Evolutionary conservation across 805 yeast species (phyloP), one percentile per base, ranked within the genome.

Genomic region (Citeromyces matritensis): DNA sequence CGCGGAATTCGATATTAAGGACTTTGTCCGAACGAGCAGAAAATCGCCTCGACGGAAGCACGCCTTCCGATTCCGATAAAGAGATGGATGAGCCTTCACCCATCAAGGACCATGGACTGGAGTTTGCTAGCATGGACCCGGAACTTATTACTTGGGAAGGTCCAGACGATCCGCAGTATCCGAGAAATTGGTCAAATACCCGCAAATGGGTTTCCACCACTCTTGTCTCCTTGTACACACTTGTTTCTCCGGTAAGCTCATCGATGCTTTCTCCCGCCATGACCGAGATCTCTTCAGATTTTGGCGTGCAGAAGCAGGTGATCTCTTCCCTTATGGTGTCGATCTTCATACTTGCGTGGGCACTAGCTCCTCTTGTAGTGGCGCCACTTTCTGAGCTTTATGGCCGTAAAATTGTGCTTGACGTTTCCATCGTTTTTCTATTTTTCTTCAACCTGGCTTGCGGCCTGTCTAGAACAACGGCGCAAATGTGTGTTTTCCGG

Each of bases 321-420:
- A 61, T 73, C 2, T 51, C 61, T 28, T 57, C 75, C 13, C 60
- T 85, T 40, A 58, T 88, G 0, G 81, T 85, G 39, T 81, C 95
- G 1, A 55, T 85, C 24, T 84, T 84, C 94, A 95, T 85, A 32
- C 47, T 81, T 17, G 96, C 95, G 5, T 84, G 85, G 47, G 65
- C 86, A 14, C 63, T 83, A 19, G 95, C 95, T 27, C 95, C 95
- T 1, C 58, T 85, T 39, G 40, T 84, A 15, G 85, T 94, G 93
- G 81, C 94, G 9, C 95, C 95, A 8, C 57, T 84, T 25, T 70
- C 84, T 23, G 96, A 85, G 55, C 74, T 76, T 44, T 71, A 75
- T 42, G 95, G 96, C 30, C 69, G 96, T 55, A 66, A 82, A 41
- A 79, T 85, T 4, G 88, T 84, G 15, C 86, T 85, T 47, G 65